Percentiles rank a stretch among this genome's conserved stretches.
Conservation (phyloP, 495 filamentous ascomycete species). For the Apodospora peruviana region DNA sequence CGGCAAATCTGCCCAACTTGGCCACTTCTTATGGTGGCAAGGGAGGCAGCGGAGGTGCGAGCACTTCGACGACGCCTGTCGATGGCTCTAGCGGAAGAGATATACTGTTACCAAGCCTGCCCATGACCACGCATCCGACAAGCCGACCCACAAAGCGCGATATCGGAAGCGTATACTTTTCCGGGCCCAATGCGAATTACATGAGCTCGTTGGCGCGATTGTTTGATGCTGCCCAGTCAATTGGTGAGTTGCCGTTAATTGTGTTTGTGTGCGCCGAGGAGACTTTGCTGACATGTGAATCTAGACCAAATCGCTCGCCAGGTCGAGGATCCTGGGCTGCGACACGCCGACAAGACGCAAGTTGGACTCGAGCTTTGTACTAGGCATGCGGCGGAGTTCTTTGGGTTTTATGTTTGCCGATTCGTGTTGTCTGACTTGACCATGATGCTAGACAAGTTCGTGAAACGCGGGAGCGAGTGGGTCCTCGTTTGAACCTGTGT, state of each 20-base stretch:
- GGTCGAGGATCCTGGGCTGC: constrained; percentile 87
- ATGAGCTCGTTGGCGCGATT: constrained; percentile 86
- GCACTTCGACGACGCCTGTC: constrained; percentile 20
- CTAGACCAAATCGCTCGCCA: constrained; percentile 93
- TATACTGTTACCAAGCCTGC: constrained; percentile 63
- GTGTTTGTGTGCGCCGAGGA: no score
- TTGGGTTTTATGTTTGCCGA: constrained; percentile 92
- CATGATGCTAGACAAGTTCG: constrained; percentile 89
- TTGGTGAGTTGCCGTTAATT: constrained; percentile 88
- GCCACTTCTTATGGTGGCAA: constrained; percentile 41
- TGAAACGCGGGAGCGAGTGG: constrained; percentile 96
- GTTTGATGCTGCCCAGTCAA: constrained; percentile 88
- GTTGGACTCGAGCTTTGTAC: constrained; percentile 91
- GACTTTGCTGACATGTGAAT: no score
- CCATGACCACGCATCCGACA: constrained; percentile 69
- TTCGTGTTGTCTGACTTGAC: constrained; percentile 83
- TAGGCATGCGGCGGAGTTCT: constrained; percentile 94
- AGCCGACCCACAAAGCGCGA: constrained; percentile 61
- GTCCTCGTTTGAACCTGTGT: constrained; percentile 48
- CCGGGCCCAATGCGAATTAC: constrained; percentile 81
- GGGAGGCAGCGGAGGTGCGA: constrained; percentile 22
- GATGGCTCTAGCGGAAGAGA: constrained; percentile 49
- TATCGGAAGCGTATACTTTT: constrained; percentile 60
- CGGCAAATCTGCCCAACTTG: constrained; percentile 39
- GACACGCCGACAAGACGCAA: constrained; percentile 73